Conservation (phyloP, 345 rosid genomes). For the Lumnitzera racemosa region DNA sequence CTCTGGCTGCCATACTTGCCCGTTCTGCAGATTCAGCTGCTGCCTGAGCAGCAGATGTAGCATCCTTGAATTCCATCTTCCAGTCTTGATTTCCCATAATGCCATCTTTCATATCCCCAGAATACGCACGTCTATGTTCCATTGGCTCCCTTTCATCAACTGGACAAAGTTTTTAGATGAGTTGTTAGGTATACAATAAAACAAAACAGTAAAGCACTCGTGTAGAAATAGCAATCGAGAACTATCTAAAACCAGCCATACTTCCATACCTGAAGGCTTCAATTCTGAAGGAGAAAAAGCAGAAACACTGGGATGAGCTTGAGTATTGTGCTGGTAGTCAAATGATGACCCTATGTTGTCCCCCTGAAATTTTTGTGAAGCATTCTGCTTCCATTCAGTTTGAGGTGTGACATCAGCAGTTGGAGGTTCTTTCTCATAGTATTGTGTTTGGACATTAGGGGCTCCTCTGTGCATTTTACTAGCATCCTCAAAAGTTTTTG, state of each 20-base stretch:
- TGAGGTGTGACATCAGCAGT: constrained; percentile 9
- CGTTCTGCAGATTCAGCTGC: constrained; percentile 98
- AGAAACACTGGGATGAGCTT: constrained; percentile 2
- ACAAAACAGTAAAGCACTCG: too few relatives aligned
- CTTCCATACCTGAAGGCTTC: constrained; percentile 10
- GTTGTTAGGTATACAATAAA: too few relatives aligned
- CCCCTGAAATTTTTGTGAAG: constrained; percentile 11
- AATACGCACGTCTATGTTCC: constrained; percentile 29
- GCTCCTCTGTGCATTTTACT: constrained; percentile 21
- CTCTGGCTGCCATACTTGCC: constrained; percentile 94
- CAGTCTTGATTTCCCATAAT: constrained; percentile 30
- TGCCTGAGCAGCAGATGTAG: constrained; percentile 82
- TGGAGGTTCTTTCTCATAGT: constrained; percentile 22
- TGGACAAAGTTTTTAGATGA: constrained; percentile 12
- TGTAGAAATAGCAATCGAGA: too few relatives aligned
- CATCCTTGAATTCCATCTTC: constrained; percentile 75
- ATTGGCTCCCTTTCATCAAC: constrained; percentile 31
- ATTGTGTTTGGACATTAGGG: constrained; percentile 24
- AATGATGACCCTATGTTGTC: constrained; percentile 27
- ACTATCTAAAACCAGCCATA: neutral
- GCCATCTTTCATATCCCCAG: constrained; percentile 22
- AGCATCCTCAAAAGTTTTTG: constrained; percentile 29
- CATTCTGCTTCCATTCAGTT: constrained; percentile 12
- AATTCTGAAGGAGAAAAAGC: constrained; percentile 3
- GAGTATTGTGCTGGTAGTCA: constrained; percentile 18